Evolutionary conservation across 2,329 filamentous ascomycete genomes (phyloP).

Genomic region (Aspergillus melleus): DNA sequence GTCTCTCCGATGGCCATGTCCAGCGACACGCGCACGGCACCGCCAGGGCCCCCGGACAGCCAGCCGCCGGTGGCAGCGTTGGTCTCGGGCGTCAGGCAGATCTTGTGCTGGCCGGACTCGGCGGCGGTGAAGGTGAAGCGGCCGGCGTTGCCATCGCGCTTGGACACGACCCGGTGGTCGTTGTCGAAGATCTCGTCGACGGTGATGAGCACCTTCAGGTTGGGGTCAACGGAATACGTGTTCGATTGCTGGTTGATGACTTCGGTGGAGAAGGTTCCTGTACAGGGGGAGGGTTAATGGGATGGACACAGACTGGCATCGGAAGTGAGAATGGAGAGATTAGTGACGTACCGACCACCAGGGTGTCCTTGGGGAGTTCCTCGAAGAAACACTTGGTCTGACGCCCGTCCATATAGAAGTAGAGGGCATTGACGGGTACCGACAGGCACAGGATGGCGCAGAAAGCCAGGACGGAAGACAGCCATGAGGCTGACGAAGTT

Average conservation of each 20-base stretch:
- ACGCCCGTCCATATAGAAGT: slow-evolving; percentile 91
- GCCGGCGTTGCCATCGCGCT: slow-evolving; percentile 72
- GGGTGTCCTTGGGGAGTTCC: slow-evolving; percentile 93
- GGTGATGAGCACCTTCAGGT: slow-evolving; percentile 81
- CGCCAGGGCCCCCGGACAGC: slow-evolving; percentile 67
- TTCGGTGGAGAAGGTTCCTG: slow-evolving; percentile 81
- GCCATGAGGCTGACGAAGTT: slow-evolving; percentile 39
- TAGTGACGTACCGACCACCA: slow-evolving; percentile 74
- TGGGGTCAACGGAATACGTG: slow-evolving; percentile 70
- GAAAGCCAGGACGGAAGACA: slow-evolving; percentile 55
- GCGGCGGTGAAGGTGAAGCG: slow-evolving; percentile 95
- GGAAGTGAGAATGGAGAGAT: not conserved
- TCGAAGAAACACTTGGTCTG: slow-evolving; percentile 96
- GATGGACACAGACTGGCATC: not conserved
- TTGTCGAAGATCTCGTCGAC: slow-evolving; percentile 97
- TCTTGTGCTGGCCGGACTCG: slow-evolving; percentile 90
- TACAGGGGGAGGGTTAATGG: not conserved
- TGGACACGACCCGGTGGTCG: slow-evolving; percentile 91
- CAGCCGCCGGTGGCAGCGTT: slow-evolving; percentile 68
- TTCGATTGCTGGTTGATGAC: slow-evolving; percentile 73
- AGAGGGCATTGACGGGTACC: slow-evolving; percentile 73
- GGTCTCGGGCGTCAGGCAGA: slow-evolving; percentile 89
- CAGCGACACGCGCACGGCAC: slow-evolving; percentile 78
- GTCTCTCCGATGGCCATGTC: slow-evolving; percentile 95
- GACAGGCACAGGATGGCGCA: slow-evolving; percentile 64